Conservation (phyloP, 257 asterid species). For the Nicotiana noctiflora region DNA sequence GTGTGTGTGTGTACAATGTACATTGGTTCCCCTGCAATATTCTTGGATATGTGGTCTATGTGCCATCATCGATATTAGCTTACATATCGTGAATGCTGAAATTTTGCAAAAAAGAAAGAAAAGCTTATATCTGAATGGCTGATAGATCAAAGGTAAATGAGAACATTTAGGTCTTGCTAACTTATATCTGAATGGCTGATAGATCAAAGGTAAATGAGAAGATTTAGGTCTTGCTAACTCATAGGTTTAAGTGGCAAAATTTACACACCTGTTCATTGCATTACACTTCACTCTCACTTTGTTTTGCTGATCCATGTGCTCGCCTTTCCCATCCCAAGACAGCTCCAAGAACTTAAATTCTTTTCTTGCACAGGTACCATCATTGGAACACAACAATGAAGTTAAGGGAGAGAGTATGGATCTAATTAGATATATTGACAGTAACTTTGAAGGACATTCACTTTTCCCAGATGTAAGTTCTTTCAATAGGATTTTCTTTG, state of each 20-base stretch:
- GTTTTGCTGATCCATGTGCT: background rate
- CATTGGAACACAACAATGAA: slow-evolving; percentile 69
- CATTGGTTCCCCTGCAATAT: no score
- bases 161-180: no score
- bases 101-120: background rate
- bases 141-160: background rate
- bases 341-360: background rate
- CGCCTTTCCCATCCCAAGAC: background rate
- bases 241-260: background rate
- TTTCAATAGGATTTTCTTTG: background rate
- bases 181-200: no score
- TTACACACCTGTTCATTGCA: background rate
- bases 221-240: no score
- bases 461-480: slow-evolving; percentile 69
- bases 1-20: no score
- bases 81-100: background rate
- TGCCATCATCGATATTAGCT: no score
- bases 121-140: background rate
- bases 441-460: slow-evolving; percentile 72
- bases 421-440: slow-evolving; percentile 61
- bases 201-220: no score
- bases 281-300: background rate
- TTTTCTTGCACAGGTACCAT: slow-evolving; percentile 49
- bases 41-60: background rate
- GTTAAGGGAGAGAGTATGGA: slow-evolving; percentile 90